Base-by-base conservation (phyloP, 83 land plant species). In the Isoetes engelmannii region DNA sequence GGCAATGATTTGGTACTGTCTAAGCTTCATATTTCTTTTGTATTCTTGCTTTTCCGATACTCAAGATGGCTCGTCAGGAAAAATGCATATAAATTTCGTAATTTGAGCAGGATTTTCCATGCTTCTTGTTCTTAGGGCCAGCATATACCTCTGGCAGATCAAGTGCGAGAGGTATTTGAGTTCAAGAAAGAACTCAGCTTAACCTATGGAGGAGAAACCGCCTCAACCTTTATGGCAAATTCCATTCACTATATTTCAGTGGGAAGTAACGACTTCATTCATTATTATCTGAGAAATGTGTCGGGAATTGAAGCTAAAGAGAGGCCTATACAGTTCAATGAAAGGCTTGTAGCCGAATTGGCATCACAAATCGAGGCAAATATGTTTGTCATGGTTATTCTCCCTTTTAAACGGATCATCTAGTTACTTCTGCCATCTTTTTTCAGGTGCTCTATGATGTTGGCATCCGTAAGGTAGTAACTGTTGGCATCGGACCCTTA, bases 201-300 rank as follows among this genome's bases (percentile, higher is more conserved):
- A 43, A 70, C 43, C 15, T 63, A 86, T 54, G 97, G 92, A 0
- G 74, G 76, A 72, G 67, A 66, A 37, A 60, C 62, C 9, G 81
- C 87, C 10, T 45, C 57, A 7, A 55, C 71, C 21, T 66, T 77
- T 18, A 73, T 91, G 41, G 70, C 87, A 6, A 75, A 67, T 19
- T 79, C 97, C 10, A n/a, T 90, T 1, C 64, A 81, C 72, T 88
- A 86, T 74, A 48, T 91, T 48, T 87, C 97, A 4, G 78, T 88
- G 47, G 97, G 90, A 8, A 85, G 78, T 62, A 86, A 84, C 53
- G 92, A 88, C 69, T 91, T 79, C 61, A 91, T 91, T 64, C 92
- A 88, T 68, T 84, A 83, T 74, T 91, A 86, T 74, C 79, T 88
- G 15, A 64, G 60, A 5, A 86, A 86, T 60, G 77, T 74, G 1